Evolutionary conservation across 2,329 filamentous ascomycete species (phyloP), one percentile per base, ranked within the genome.

Genomic region (Cercospora sp.): DNA sequence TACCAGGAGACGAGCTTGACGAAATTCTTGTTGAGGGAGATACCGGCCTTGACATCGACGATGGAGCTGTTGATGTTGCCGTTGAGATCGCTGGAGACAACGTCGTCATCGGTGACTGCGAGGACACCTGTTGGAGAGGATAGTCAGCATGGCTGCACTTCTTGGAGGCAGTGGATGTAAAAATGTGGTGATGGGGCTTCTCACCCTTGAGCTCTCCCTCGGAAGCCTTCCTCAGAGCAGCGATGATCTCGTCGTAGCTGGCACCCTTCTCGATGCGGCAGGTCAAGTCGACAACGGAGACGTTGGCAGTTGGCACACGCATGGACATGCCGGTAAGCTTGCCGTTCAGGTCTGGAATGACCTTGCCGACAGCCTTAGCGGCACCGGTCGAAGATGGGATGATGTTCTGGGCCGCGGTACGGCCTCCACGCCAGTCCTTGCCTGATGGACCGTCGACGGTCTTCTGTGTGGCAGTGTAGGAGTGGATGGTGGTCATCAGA

Each of bases 291-390:
- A 99, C 95, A 83, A 98, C 95, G 78, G 95, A 99, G 83, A 99
- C 95, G 88, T 99, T 98, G 88, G 92, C 84, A 77, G 95, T 98
- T 77, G 95, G 95, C 69, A 99, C 94, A 91, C 95, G 95, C 91
- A 99, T 95, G 79, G 95, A 89, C 95, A 99, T 98, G 86, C 95
- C 95, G 75, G 95, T 99, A 76, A 98, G 93, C 91, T 99, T 99
- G 89, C 95, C 95, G 86, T 98, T 98, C 76, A 99, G 90, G 77
- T 89, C 86, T 78, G 95, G 95, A 80, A 98, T 98, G 87, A 98
- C 95, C 91, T 99, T 99, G 86, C 95, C 95, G 86, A 99, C 95
- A 81, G 95, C 95, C 93, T 99, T 99, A 82, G 95, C 95, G 83
- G 95, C 95, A 90, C 95, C 95, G 75, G 95, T 99, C 89, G 92